phyloP scores from a whole-genome alignment of 1,284 basidiomycete genomes.

The Cutaneotrichosporon sp. region DNA sequence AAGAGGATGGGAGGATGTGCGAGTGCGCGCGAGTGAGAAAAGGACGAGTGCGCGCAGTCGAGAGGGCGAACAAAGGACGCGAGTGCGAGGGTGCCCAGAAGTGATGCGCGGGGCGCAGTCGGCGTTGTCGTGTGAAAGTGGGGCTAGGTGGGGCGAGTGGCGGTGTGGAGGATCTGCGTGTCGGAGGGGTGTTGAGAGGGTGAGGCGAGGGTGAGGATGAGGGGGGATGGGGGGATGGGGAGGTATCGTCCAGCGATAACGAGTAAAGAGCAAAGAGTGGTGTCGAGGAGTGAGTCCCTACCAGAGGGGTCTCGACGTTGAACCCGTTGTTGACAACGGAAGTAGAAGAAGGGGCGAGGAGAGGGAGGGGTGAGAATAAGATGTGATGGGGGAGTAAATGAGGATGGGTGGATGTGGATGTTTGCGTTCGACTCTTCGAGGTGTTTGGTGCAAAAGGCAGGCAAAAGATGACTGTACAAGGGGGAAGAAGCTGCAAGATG shows the following conservation, averaged over 20 bases:
- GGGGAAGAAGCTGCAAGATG: slow-evolving; percentile 1
- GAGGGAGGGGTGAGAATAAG: neutral
- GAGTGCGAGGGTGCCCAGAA: neutral
- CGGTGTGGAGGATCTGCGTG: neutral
- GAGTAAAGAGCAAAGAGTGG: neutral
- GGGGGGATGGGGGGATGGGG: neutral
- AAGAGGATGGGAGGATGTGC: neutral
- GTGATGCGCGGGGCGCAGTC: neutral
- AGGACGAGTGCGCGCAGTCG: neutral
- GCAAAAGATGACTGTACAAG: slow-evolving; percentile 1
- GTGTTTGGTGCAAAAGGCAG: neutral
- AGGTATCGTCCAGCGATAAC: neutral
- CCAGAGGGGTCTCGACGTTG: neutral
- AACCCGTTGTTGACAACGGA: neutral
- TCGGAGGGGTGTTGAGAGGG: neutral
- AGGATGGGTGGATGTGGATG: no score
- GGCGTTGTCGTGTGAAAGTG: neutral
- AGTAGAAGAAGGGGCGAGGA: neutral
- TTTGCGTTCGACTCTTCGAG: neutral
- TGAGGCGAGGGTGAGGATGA: neutral
- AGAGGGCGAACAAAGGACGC: neutral
- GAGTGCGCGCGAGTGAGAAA: no score
- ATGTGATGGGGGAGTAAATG: neutral
- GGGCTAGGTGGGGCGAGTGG: neutral
- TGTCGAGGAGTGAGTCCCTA: slow-evolving; percentile 1